Evolutionary conservation across 495 filamentous ascomycete genomes (phyloP), one percentile per base, ranked within the genome.

Genomic region (Hyaloscypha hepaticicola): DNA sequence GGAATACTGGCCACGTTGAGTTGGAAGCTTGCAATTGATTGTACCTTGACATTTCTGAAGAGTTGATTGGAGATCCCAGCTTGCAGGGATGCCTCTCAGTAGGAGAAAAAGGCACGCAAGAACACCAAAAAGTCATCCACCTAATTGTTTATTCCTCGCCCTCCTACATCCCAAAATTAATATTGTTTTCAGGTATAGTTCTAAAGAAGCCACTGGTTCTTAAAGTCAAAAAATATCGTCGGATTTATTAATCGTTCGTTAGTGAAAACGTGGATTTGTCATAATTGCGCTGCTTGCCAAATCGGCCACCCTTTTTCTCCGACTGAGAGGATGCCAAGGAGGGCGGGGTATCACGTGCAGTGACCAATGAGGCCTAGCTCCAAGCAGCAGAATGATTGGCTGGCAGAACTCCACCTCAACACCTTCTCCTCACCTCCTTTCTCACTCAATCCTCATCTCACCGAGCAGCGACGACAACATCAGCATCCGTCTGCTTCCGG

Each of bases 1-100:
- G 5, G 16, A 33, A 33, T 49, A 48, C 41, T 57, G 61, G 53
- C 56, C 61, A 64, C 61, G 61, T 64, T 64, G 61, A 51, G 25
- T 26, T 50, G 59, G 34, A 27, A 53, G 22, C 26, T 22, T 53
- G 50, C 25, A 27, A 27, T 53, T 45, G 38, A 19, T 45, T 45
- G 38, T 45, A 45, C 38, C 50, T 27, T 9, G 50, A 53, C 11
- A 19, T 53, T 27, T 53, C 50, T 53, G 25, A 25, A 25, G 50
- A 53, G 19, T 45, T 45, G 38, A 53, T 53, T 19, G 50, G 50
- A 53, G 50, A 25, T 21, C n/a, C n/a, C n/a, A n/a, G n/a, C n/a
- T n/a, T n/a, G n/a, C n/a, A n/a, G n/a, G n/a, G n/a, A n/a, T 8
- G 8, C 38, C 8, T 19, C 19, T 45, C 8, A 45, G 19, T 19